Percentiles rank a stretch among this genome's conserved stretches.
phyloP scores from a whole-genome alignment of 1,139 yeast species.

The Saccharomyces uvarum region DNA sequence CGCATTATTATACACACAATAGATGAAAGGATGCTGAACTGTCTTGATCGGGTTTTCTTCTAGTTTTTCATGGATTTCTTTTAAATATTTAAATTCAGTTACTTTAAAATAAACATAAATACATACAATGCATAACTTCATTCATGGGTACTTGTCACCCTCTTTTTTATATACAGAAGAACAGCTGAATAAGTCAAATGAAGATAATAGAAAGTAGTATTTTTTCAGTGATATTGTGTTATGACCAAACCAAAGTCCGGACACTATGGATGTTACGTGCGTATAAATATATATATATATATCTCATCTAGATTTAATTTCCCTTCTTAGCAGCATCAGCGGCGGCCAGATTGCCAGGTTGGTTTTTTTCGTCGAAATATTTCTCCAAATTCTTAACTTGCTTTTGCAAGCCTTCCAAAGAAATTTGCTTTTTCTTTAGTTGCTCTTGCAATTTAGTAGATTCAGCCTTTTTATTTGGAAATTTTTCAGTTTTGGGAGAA shows the following conservation, averaged over 20 bases:
- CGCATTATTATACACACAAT: not conserved
- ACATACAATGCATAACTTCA: too few species aligned
- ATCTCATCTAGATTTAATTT: not conserved
- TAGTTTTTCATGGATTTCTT: not conserved
- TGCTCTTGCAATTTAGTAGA: slow-evolving; percentile 35
- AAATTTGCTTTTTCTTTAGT: slow-evolving; percentile 37
- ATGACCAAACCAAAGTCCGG: not conserved
- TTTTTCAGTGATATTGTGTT: not conserved
- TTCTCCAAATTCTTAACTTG: slow-evolving; percentile 49
- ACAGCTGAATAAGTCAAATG: not conserved
- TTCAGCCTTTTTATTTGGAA: slow-evolving; percentile 36
- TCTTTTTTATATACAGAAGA: not conserved
- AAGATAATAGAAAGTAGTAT: not conserved
- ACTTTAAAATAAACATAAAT: not conserved
- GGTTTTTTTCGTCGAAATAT: slow-evolving; percentile 39
- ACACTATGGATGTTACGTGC: not conserved
- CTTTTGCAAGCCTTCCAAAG: slow-evolving; percentile 43
- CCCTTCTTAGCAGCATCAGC: slow-evolving; percentile 1
- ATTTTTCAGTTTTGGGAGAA: not conserved
- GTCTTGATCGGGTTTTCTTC: not conserved
- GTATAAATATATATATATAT: not conserved
- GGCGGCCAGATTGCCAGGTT: slow-evolving; percentile 4
- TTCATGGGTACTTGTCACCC: not conserved
- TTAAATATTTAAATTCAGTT: not conserved
- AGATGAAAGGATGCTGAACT: not conserved